phyloP scores from a whole-genome alignment of 495 filamentous ascomycete species.

The Daldinia loculata region DNA sequence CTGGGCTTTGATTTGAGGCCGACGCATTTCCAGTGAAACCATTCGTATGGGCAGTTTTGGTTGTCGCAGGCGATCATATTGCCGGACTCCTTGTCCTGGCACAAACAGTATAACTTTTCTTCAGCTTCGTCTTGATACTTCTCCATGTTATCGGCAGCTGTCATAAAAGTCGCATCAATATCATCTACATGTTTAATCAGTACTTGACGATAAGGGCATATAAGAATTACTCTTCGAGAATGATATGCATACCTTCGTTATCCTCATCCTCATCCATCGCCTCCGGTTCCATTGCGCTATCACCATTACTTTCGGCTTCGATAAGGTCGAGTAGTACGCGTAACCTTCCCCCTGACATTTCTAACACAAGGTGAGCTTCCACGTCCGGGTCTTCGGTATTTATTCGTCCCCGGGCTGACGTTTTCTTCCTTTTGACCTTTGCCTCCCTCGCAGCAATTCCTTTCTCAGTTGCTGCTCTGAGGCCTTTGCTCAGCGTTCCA shows the following conservation, averaged over 20 bases:
- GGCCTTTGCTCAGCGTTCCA: constrained; percentile 48
- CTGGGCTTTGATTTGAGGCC: constrained; percentile 84
- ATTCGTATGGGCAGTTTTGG: constrained; percentile 85
- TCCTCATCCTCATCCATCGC: constrained; percentile 26
- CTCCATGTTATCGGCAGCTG: constrained; percentile 25
- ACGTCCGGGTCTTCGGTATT: constrained; percentile 46
- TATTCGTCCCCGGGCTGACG: constrained; percentile 50
- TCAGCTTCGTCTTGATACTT: constrained; percentile 65
- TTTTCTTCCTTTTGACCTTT: constrained; percentile 59
- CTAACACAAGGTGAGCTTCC: constrained; percentile 47
- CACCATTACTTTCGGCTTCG: constrained; percentile 41
- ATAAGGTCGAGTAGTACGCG: constrained; percentile 46
- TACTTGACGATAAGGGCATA: neutral
- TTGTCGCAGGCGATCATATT: constrained; percentile 98
- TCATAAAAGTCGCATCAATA: constrained; percentile 29
- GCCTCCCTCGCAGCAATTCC: constrained; percentile 72
- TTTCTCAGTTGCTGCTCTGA: constrained; percentile 64
- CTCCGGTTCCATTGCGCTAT: constrained; percentile 39
- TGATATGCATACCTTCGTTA: constrained; percentile 20
- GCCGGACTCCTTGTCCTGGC: constrained; percentile 88
- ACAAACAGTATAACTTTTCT: constrained; percentile 81
- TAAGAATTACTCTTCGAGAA: neutral
- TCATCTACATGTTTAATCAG: constrained; percentile 20
- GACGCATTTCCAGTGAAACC: constrained; percentile 98
- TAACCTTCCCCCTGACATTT: constrained; percentile 53